These are phyloP conservation scores for Polygonum maritimum DNA, from an alignment of 148 eudicot genomes.

Conservation along the genomic window DNA sequence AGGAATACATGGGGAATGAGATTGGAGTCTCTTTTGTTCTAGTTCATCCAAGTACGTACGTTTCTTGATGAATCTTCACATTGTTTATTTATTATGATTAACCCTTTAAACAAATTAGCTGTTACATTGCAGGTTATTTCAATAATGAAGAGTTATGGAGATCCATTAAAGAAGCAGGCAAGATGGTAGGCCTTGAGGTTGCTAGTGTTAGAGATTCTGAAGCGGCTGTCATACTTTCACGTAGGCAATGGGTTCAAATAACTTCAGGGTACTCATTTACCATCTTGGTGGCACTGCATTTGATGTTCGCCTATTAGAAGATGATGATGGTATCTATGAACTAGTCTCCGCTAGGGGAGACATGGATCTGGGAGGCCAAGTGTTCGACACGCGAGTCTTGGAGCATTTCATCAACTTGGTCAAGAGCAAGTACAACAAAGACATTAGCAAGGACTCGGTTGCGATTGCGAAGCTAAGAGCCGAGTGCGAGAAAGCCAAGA, in stretches of 20 bases:
- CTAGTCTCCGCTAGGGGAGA: neutral
- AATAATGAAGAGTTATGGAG: neutral
- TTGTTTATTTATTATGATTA: neutral
- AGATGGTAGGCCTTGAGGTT: neutral
- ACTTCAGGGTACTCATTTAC: neutral
- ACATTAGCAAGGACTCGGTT: neutral
- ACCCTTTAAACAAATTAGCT: too few species aligned
- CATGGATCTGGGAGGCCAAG: neutral
- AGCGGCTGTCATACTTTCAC: neutral
- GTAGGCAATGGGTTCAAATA: neutral
- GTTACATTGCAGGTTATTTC: neutral
- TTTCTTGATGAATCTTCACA: neutral
- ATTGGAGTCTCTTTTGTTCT: neutral
- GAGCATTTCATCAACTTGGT: neutral
- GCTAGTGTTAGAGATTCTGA: neutral
- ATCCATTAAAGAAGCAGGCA: neutral
- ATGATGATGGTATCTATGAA: neutral
- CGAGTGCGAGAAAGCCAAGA: slow-evolving; percentile 1
- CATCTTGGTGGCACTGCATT: neutral
- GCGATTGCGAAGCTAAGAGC: neutral
- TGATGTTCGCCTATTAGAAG: neutral
- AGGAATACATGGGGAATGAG: neutral
- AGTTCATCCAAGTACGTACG: neutral
- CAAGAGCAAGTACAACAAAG: slow-evolving; percentile 7
- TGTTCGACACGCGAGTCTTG: neutral